Conservation (phyloP, 306 rosid genomes). For the Benincasa hispida region DNA sequence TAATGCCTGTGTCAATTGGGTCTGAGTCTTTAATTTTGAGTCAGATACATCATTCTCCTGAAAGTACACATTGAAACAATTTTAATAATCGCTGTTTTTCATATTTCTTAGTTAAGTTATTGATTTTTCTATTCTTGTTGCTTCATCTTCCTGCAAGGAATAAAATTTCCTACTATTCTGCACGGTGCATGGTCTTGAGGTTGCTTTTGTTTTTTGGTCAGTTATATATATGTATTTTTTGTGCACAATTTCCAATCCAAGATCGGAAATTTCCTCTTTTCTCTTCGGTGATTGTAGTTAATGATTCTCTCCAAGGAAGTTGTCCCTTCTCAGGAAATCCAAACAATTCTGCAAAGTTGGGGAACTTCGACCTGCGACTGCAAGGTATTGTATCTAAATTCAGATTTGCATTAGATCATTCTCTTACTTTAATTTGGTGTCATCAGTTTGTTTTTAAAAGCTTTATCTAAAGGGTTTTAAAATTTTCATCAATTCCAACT, state of each 20-base stretch:
- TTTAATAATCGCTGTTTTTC: slow-evolving; percentile 35
- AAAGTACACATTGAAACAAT: slow-evolving; percentile 99
- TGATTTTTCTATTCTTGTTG: background rate
- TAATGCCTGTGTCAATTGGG: slow-evolving; percentile 86
- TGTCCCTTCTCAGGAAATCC: background rate
- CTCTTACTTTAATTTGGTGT: background rate
- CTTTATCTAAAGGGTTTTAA: background rate
- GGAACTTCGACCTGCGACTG: background rate
- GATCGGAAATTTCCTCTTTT: background rate
- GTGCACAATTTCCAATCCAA: background rate
- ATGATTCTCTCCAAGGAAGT: background rate
- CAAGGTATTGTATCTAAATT: background rate
- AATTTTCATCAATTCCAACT: background rate
- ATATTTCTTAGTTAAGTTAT: slow-evolving; percentile 18
- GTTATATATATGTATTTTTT: background rate
- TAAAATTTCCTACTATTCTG: slow-evolving; percentile 8
- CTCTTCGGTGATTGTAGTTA: background rate
- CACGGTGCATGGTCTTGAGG: background rate
- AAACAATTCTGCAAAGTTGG: background rate
- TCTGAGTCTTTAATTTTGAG: slow-evolving; percentile 96
- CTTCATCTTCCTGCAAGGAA: slow-evolving; percentile 3
- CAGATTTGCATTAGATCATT: background rate
- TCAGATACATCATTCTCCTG: slow-evolving; percentile 99
- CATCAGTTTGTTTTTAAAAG: background rate
- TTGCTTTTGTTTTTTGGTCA: background rate